Percentiles rank a stretch among this genome's conserved stretches.
These are phyloP conservation scores for Daldinia childiae DNA, from an alignment of 495 filamentous ascomycete genomes.

Conservation along the genomic window DNA sequence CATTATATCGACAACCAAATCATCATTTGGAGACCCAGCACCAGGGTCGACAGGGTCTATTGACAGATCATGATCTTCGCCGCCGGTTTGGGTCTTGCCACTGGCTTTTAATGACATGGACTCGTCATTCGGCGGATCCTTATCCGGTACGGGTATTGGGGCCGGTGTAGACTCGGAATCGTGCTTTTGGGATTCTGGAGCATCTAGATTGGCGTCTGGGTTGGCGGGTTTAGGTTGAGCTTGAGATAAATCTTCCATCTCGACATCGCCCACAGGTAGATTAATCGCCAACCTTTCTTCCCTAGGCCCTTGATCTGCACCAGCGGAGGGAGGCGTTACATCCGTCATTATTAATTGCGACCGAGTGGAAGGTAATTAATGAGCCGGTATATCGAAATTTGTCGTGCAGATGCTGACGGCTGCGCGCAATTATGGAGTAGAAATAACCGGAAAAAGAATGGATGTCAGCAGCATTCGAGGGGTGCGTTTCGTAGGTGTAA, in stretches of 20 bases:
- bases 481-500: slow-evolving; percentile 15
- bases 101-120: slow-evolving; percentile 35
- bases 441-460: slow-evolving; percentile 33
- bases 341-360: slow-evolving; percentile 43
- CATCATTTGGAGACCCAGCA: slow-evolving; percentile 53
- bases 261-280: slow-evolving; percentile 40
- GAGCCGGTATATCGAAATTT: slow-evolving; percentile 7
- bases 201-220: slow-evolving; percentile 28
- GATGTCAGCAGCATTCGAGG: slow-evolving; percentile 24
- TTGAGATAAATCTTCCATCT: slow-evolving; percentile 47
- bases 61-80: slow-evolving; percentile 49
- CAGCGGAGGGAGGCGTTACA: slow-evolving; percentile 31
- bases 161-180: slow-evolving; percentile 25
- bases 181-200: slow-evolving; percentile 27
- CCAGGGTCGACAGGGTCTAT: slow-evolving; percentile 55
- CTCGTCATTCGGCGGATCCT: slow-evolving; percentile 32
- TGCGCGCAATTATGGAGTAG: slow-evolving; percentile 30
- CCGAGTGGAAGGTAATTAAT: slow-evolving; percentile 15
- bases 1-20: slow-evolving; percentile 64
- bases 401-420: slow-evolving; percentile 14
- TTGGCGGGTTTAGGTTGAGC: slow-evolving; percentile 37
- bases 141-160: slow-evolving; percentile 41
- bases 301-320: slow-evolving; percentile 41
- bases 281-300: slow-evolving; percentile 38
- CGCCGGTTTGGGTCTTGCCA: slow-evolving; percentile 31